These are phyloP conservation scores for Nowakowskiella sp. DNA, from an alignment of 192 early-diverging fungal species.

Conservation along the genomic window DNA sequence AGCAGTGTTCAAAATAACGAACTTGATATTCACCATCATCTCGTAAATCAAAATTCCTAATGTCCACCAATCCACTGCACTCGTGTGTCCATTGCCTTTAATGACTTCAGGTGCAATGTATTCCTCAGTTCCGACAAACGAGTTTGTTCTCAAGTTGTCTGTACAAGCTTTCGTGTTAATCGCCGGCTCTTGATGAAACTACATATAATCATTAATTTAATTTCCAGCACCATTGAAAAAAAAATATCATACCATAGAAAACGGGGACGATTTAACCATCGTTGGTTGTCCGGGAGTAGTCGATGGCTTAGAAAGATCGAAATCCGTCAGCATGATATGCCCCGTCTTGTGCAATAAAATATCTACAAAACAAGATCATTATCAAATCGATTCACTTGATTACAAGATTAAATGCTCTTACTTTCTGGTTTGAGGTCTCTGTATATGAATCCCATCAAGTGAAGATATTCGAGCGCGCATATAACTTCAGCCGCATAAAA, in stretches of 20 bases:
- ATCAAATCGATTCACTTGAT: background rate
- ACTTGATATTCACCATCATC: slow-evolving; percentile 61
- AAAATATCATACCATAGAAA: slow-evolving; percentile 16
- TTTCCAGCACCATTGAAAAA: background rate
- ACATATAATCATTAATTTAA: background rate
- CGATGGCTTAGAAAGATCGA: slow-evolving; percentile 95
- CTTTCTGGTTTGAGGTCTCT: slow-evolving; percentile 97
- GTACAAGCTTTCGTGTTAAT: slow-evolving; percentile 88
- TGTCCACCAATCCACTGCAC: slow-evolving; percentile 97
- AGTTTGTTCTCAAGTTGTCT: slow-evolving; percentile 82
- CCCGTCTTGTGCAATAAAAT: slow-evolving; percentile 91
- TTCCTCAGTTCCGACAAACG: slow-evolving; percentile 98
- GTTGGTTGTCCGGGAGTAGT: slow-evolving; percentile 68
- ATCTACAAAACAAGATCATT: slow-evolving; percentile 17
- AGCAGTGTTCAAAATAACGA: slow-evolving; percentile 8
- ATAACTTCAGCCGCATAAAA: slow-evolving; percentile 98
- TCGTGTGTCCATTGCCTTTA: slow-evolving; percentile 88
- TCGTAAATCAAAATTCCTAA: slow-evolving; percentile 95
- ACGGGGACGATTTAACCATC: slow-evolving; percentile 31
- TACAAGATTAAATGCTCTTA: slow-evolving; percentile 35
- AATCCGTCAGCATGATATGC: slow-evolving; percentile 98
- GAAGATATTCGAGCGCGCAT: slow-evolving; percentile 90
- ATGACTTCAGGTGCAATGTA: slow-evolving; percentile 99
- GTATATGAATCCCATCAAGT: slow-evolving; percentile 95
- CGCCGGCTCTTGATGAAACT: slow-evolving; percentile 43